These are phyloP conservation scores for Delonix regia DNA, from an alignment of 306 rosid genomes.

Conservation along the genomic window DNA sequence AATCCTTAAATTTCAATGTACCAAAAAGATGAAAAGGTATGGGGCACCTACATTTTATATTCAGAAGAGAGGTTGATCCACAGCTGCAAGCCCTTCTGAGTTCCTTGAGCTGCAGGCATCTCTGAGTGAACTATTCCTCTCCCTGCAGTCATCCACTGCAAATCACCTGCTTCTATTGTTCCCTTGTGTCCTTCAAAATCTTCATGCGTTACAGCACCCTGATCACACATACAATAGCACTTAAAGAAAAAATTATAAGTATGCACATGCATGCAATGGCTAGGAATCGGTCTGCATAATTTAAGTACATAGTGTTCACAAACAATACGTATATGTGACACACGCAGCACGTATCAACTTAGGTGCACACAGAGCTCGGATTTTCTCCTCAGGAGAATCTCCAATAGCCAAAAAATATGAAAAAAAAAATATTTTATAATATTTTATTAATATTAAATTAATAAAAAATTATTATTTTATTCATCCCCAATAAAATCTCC, in stretches of 20 bases:
- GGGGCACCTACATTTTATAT: constrained; percentile 66
- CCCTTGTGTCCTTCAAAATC: constrained; percentile 97
- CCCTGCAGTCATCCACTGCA: constrained; percentile 99
- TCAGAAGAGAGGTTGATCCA: constrained; percentile 95
- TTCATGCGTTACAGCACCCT: constrained; percentile 91
- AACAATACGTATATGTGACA: constrained; percentile 24
- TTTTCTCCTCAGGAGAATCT: too few species aligned
- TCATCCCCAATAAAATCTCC: too few species aligned
- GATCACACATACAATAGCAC: constrained; percentile 21
- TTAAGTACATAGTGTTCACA: background rate
- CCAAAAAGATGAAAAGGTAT: background rate
- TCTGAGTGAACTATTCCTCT: constrained; percentile 96
- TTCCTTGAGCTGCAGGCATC: constrained; percentile 88
- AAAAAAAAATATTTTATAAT: too few species aligned
- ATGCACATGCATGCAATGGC: background rate
- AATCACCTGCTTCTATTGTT: constrained; percentile 82
- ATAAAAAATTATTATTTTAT: too few species aligned
- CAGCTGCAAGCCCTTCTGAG: constrained; percentile 85
- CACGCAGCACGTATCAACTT: constrained; percentile 7
- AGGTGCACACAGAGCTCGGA: constrained; percentile 17
- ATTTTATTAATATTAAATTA: too few species aligned
- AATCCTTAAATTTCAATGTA: background rate
- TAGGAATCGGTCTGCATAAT: background rate
- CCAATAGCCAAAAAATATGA: too few species aligned
- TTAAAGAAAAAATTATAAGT: background rate